Conservation (phyloP, 2,329 filamentous ascomycete species). For the Colletotrichum spinosum region DNA sequence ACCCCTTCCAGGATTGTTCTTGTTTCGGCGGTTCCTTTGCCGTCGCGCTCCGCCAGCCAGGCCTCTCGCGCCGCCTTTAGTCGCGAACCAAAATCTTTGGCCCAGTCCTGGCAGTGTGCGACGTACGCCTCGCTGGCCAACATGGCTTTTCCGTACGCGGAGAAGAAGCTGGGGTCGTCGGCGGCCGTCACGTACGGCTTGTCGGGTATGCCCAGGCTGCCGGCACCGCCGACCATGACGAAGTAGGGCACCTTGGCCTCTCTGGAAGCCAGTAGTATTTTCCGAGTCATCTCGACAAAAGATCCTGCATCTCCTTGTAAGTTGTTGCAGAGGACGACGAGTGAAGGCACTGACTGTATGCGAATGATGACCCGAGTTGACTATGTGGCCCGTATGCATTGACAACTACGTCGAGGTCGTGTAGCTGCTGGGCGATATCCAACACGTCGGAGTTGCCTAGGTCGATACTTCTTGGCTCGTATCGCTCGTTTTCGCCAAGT, state of each 20-base stretch:
- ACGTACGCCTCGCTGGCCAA: constrained; percentile 15
- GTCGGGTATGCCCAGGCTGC: constrained; percentile 6
- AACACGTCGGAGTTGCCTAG: constrained; percentile 9
- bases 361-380: constrained; percentile 14
- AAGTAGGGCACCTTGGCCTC: constrained; percentile 13
- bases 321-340: not conserved
- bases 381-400: constrained; percentile 22
- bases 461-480: constrained; percentile 13
- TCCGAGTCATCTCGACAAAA: constrained; percentile 11
- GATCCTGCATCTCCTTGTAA: not conserved
- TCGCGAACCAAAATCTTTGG: not conserved
- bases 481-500: constrained; percentile 3
- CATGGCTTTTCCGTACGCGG: constrained; percentile 14
- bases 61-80: not conserved
- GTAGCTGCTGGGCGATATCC: constrained; percentile 1
- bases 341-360: not conserved
- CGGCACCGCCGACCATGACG: constrained; percentile 16
- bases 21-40: not conserved
- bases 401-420: constrained; percentile 4
- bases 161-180: constrained; percentile 16
- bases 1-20: not conserved
- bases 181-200: constrained; percentile 16
- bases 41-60: constrained; percentile 9
- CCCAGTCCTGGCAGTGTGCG: constrained; percentile 11
- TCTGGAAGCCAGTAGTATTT: constrained; percentile 16